Base-by-base conservation (phyloP, 371 early-diverging fungal genomes). In the Encephalitozoon romaleae region DNA sequence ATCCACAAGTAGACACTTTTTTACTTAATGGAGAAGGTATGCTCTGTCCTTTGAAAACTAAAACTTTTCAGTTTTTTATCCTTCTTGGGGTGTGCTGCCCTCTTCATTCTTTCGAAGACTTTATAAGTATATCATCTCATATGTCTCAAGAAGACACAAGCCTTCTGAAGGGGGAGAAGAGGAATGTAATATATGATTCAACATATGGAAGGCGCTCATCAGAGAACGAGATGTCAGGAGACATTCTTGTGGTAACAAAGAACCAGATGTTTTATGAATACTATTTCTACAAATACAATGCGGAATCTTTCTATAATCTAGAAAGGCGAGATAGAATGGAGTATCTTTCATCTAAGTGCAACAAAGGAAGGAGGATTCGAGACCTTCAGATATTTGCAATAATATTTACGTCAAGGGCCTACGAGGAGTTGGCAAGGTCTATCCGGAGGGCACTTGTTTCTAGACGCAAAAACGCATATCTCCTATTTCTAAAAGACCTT, bases 401-500 rank as follows among this genome's bases (percentile, higher is more conserved):
- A 28, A 47, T 78, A 53, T 81, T 75, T 67, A 75, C 80, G 21
- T 49, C 59, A 18, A 64, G 41, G 25, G 51, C 15, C 11, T 78
- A 71, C 28, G 49, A 59, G 41, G 38, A 68, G 51, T 30, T 71
- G 26, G 82, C 72, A 11, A 43, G 64, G 38, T 34, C 67, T 39
- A 51, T 80, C 2, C 30, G 51, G 38, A 67, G 53, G 18, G n/a
- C 26, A 32, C 26, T 78, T 25, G 8, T 59, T 39, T 53, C 43
- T 23, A 67, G 32, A 18, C 26, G 53, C 38, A 71, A 72, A 51
- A 70, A 55, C 18, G 74, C 54, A 30, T 81, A 78, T 43, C 67
- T 67, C 26, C 54, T 80, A 25, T 77, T 72, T 64, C 66, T 83
- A 9, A 70, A 55, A 63, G 81, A 83, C 52, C 47, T 83, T 52